A percentile compares a stretch with the other conserved stretches of the same genome.
Conservation (phyloP, 352 stramenopile species). For the Phytophthora cryptogea region DNA sequence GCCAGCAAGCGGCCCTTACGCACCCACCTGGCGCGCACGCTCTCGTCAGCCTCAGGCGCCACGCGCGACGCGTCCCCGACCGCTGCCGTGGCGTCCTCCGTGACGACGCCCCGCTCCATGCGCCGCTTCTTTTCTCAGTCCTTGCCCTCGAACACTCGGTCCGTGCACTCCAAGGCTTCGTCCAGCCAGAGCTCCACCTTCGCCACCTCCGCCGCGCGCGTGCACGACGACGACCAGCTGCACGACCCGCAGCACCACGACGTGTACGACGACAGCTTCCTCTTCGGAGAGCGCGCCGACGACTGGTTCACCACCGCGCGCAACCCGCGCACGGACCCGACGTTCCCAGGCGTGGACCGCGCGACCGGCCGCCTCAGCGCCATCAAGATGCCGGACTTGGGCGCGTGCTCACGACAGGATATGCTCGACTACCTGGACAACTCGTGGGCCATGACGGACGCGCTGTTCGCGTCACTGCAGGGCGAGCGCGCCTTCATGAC, state of each 20-base stretch:
- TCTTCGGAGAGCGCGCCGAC: slow-evolving; percentile 64
- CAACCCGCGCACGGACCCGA: slow-evolving; percentile 56
- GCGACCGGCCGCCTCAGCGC: slow-evolving; percentile 52
- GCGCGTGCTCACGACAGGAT: slow-evolving; percentile 77
- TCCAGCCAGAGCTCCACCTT: slow-evolving; percentile 29
- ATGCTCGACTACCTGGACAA: slow-evolving; percentile 97
- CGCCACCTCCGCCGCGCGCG: slow-evolving; percentile 29
- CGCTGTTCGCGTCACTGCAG: slow-evolving; percentile 92
- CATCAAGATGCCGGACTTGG: slow-evolving; percentile 86
- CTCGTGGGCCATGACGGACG: slow-evolving; percentile 94
- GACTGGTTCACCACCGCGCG: slow-evolving; percentile 78
- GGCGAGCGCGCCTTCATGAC: slow-evolving; percentile 91
- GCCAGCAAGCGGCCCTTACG: slow-evolving; percentile 66
- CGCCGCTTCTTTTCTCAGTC: neutral
- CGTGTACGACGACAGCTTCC: slow-evolving; percentile 57
- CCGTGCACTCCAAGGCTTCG: slow-evolving; percentile 20
- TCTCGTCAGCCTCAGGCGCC: slow-evolving; percentile 12
- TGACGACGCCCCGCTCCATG: slow-evolving; percentile 24
- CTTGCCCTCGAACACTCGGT: neutral
- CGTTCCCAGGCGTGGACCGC: slow-evolving; percentile 59
- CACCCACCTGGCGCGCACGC: slow-evolving; percentile 2
- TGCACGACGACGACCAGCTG: slow-evolving; percentile 20
- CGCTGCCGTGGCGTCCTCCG: slow-evolving; percentile 27
- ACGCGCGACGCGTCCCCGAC: slow-evolving; percentile 17
- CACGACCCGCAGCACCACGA: slow-evolving; percentile 25